phyloP scores from a whole-genome alignment of 257 asterid genomes.

The Marsdenia floribunda region DNA sequence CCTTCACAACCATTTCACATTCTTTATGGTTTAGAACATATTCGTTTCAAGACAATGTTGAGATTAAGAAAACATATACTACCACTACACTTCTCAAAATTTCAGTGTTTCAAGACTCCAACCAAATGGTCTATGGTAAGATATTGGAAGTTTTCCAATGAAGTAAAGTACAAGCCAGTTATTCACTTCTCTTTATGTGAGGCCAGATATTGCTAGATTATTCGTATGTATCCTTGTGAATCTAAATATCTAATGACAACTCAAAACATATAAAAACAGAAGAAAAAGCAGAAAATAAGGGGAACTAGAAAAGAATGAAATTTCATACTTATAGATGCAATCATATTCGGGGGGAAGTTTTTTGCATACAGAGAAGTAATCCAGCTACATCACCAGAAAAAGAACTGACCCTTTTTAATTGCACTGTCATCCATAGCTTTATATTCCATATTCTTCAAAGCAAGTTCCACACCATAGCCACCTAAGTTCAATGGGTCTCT shows the following conservation, averaged over 20 bases:
- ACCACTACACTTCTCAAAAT: not conserved
- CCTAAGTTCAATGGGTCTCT: constrained; percentile 76
- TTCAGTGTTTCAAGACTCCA: not conserved
- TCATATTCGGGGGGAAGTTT: not conserved
- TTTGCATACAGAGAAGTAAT: constrained; percentile 2
- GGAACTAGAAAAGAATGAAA: not conserved
- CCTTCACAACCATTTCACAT: not conserved
- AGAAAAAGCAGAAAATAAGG: not conserved
- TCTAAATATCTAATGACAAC: not conserved
- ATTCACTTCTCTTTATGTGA: too few species aligned
- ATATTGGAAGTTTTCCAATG: not conserved
- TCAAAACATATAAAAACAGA: not conserved
- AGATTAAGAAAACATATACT: not conserved
- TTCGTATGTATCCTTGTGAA: not conserved
- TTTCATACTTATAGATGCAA: not conserved
- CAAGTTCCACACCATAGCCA: constrained; percentile 99
- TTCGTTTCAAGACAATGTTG: not conserved
- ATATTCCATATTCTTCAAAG: constrained; percentile 98
- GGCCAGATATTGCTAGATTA: not conserved
- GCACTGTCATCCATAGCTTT: constrained; percentile 97
- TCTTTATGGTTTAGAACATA: not conserved
- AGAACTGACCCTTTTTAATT: constrained; percentile 59
- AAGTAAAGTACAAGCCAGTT: not conserved
- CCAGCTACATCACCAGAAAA: constrained; percentile 12
- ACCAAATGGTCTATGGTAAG: not conserved